Evolutionary conservation across 1,284 basidiomycete species (phyloP).

Genomic region (Cryptococcus sp.): DNA sequence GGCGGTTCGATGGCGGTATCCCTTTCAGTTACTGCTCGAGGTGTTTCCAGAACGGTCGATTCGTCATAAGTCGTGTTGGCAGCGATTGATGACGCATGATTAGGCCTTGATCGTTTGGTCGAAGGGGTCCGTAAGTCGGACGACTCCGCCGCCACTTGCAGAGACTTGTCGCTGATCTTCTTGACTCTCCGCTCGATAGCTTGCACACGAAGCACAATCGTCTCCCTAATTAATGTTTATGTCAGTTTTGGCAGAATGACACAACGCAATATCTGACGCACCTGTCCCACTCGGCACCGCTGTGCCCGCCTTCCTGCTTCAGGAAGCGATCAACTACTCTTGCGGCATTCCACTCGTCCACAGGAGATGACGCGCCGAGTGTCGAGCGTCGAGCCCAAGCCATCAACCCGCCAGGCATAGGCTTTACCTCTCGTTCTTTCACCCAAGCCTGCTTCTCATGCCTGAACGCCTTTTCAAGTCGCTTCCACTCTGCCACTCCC

Average conservation of each 20-base stretch:
- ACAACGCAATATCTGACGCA: conserved; percentile 16
- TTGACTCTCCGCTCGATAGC: conserved; percentile 34
- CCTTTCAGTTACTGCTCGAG: neutral
- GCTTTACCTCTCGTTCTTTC: conserved; percentile 35
- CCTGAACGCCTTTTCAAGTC: conserved; percentile 37
- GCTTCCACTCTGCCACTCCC: conserved; percentile 45
- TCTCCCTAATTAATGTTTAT: conserved; percentile 13
- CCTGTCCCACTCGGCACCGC: conserved; percentile 40
- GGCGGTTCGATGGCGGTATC: conserved; percentile 19
- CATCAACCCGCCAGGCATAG: conserved; percentile 25
- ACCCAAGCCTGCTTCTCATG: conserved; percentile 34
- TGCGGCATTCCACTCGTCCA: conserved; percentile 69
- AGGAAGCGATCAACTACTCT: conserved; percentile 73
- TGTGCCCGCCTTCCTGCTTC: conserved; percentile 64
- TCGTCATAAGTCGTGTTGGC: conserved; percentile 9
- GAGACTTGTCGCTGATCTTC: conserved; percentile 1
- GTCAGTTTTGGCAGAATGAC: neutral
- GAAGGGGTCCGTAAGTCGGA: too few species aligned
- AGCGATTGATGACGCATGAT: too few species aligned
- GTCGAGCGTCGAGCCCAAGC: conserved; percentile 30
- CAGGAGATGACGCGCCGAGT: conserved; percentile 3
- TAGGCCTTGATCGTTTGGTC: too few species aligned
- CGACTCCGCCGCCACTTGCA: too few species aligned
- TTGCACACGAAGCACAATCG: conserved; percentile 32
- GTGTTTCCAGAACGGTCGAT: conserved; percentile 8